Conservation (phyloP, 257 asterid genomes). For the Anisodus tanguticus region DNA sequence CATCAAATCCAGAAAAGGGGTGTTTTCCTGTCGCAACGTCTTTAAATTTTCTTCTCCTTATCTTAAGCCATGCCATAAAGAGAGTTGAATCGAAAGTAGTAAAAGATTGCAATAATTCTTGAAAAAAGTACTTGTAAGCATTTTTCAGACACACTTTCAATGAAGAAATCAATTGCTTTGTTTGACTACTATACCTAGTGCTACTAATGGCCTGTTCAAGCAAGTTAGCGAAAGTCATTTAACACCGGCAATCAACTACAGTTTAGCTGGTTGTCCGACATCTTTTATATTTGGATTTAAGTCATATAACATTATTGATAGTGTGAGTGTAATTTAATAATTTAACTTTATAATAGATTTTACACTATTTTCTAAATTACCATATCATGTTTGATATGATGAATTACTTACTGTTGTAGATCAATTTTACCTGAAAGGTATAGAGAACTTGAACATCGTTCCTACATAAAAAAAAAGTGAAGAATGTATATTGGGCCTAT, state of each 20-base stretch:
- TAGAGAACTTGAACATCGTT: too few species aligned
- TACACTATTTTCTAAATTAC: not conserved
- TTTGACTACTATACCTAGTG: slow-evolving; percentile 22
- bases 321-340: too few species aligned
- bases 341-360: not conserved
- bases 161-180: slow-evolving; percentile 22
- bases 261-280: not conserved
- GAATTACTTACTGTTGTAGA: too few species aligned
- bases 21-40: slow-evolving; percentile 15
- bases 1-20: slow-evolving; percentile 27
- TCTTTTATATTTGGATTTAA: not conserved
- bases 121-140: not conserved
- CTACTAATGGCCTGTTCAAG: not conserved
- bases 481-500: too few species aligned
- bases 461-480: too few species aligned
- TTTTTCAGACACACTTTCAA: slow-evolving; percentile 13
- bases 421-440: too few species aligned
- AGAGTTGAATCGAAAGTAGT: slow-evolving; percentile 17
- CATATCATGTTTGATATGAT: not conserved
- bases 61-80: slow-evolving; percentile 28
- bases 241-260: slow-evolving; percentile 11
- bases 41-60: not conserved
- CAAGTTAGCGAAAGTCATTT: not conserved
- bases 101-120: slow-evolving; percentile 28
- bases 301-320: not conserved